phyloP scores from a whole-genome alignment of 2,329 filamentous ascomycete species.

The Cordyceps cateniannulata region DNA sequence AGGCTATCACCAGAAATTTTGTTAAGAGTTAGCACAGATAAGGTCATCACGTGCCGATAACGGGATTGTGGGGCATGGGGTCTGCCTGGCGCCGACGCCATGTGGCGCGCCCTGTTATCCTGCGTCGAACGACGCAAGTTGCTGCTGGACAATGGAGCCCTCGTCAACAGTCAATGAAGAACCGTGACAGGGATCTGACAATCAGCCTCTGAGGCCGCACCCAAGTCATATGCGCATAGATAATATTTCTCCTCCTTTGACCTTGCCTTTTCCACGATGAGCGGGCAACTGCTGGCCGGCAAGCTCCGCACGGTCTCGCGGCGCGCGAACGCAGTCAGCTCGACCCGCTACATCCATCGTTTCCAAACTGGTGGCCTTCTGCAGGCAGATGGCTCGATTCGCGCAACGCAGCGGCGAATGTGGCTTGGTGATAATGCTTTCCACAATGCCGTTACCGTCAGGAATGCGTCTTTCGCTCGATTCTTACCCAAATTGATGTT shows the following conservation, averaged over 20 bases:
- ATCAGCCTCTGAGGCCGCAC: constrained; percentile 4
- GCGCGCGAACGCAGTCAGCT: constrained; percentile 44
- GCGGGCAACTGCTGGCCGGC: constrained; percentile 51
- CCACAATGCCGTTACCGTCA: constrained; percentile 65
- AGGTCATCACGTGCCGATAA: constrained; percentile 30
- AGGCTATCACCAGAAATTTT: constrained; percentile 27
- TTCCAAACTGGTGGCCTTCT: constrained; percentile 64
- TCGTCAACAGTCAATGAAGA: constrained; percentile 6
- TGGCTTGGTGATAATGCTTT: constrained; percentile 80
- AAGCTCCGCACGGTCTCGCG: constrained; percentile 62
- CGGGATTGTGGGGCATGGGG: neutral
- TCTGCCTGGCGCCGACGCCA: neutral
- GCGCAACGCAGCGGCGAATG: constrained; percentile 55
- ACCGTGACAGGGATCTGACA: neutral
- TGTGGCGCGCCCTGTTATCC: constrained; percentile 2
- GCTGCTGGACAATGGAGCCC: neutral
- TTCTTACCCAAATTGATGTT: constrained; percentile 80
- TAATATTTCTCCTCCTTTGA: neutral
- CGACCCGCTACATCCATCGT: constrained; percentile 59
- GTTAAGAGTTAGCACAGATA: constrained; percentile 22
- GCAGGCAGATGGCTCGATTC: constrained; percentile 56
- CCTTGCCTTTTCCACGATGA: constrained; percentile 22
- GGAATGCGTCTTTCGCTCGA: constrained; percentile 58
- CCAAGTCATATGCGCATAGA: neutral
- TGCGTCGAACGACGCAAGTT: neutral